phyloP scores from a whole-genome alignment of 2,329 filamentous ascomycete species.

The Penicillium olsonii region DNA sequence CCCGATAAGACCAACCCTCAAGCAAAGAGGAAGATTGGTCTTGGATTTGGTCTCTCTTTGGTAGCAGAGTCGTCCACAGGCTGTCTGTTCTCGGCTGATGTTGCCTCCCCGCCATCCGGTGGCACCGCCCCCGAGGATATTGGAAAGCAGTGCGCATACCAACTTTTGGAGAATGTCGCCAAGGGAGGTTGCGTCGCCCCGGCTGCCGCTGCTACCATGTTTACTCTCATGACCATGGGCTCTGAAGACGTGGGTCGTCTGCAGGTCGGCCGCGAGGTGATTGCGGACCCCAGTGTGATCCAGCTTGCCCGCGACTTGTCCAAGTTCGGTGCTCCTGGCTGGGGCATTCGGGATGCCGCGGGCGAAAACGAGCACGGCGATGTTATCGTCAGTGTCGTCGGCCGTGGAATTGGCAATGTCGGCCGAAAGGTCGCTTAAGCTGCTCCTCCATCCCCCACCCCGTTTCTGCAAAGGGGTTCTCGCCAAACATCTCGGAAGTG shows the following conservation, averaged over 20 bases:
- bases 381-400: conserved; percentile 87
- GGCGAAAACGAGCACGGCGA: conserved; percentile 66
- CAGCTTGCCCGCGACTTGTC: conserved; percentile 80
- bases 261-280: conserved; percentile 75
- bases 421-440: conserved; percentile 78
- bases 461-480: conserved; percentile 4
- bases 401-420: conserved; percentile 89
- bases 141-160: conserved; percentile 82
- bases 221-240: conserved; percentile 97
- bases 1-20: conserved; percentile 66
- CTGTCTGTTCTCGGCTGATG: conserved; percentile 84
- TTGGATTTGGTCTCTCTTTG: conserved; percentile 87
- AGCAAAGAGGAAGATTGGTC: conserved; percentile 66
- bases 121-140: conserved; percentile 88
- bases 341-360: conserved; percentile 79
- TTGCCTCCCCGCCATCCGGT: conserved; percentile 71
- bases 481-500: neutral
- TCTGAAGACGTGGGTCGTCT: conserved; percentile 91
- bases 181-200: conserved; percentile 79
- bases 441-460: conserved; percentile 7
- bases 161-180: conserved; percentile 79
- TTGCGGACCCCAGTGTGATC: conserved; percentile 79
- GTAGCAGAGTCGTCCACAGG: conserved; percentile 91
- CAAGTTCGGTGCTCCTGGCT: conserved; percentile 85
- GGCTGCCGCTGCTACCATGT: conserved; percentile 70